Conservation (phyloP, 208 protist species). For the Polymyxa betae region DNA sequence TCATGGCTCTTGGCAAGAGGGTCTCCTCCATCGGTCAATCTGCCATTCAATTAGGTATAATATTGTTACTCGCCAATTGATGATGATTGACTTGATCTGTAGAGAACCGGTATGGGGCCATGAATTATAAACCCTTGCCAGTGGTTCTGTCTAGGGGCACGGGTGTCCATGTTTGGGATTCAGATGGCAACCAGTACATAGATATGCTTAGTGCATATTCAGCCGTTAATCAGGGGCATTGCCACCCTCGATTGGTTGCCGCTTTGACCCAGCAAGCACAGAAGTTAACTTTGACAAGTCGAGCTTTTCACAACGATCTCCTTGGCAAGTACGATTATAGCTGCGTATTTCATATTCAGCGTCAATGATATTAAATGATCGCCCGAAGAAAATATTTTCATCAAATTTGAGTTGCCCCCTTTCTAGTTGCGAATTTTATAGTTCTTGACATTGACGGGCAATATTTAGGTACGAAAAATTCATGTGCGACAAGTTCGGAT, state of each 20-base stretch:
- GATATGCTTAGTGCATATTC: slow-evolving; percentile 85
- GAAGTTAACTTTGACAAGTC: slow-evolving; percentile 67
- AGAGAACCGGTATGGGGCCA: slow-evolving; percentile 73
- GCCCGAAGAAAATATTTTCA: background rate
- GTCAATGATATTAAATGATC: background rate
- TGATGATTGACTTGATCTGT: background rate
- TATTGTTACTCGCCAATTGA: no score
- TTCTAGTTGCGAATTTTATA: background rate
- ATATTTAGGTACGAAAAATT: slow-evolving; percentile 69
- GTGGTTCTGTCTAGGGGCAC: slow-evolving; percentile 79
- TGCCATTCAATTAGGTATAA: no score
- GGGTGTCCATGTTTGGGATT: slow-evolving; percentile 82
- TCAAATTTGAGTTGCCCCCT: background rate
- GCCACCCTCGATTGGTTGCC: slow-evolving; percentile 83
- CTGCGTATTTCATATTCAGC: background rate
- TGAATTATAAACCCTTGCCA: slow-evolving; percentile 83
- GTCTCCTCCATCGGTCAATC: no score
- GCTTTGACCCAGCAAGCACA: slow-evolving; percentile 77
- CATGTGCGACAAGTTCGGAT: slow-evolving; percentile 69
- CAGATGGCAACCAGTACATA: slow-evolving; percentile 83
- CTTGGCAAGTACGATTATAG: slow-evolving; percentile 74
- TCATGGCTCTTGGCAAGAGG: no score
- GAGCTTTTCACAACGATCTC: slow-evolving; percentile 72
- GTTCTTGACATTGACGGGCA: no score
- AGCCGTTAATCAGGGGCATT: slow-evolving; percentile 89